These are phyloP conservation scores for Echites panduratus DNA, from an alignment of 257 asterid genomes.

Conservation along the genomic window DNA sequence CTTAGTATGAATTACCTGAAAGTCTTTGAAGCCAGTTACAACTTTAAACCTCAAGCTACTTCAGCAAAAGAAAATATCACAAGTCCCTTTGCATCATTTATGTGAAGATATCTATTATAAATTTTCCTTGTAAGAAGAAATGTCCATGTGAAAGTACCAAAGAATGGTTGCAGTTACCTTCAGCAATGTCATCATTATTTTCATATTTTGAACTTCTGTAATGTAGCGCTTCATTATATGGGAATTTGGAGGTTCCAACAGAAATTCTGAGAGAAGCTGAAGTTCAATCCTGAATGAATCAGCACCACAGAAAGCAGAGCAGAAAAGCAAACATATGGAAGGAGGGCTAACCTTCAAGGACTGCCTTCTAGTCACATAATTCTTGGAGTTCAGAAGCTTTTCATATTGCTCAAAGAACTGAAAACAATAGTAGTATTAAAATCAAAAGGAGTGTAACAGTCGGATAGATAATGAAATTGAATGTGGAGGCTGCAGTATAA, in stretches of 20 bases:
- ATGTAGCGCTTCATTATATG: conserved; percentile 88
- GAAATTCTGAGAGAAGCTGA: conserved; percentile 94
- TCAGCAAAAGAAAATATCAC: not conserved
- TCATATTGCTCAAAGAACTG: conserved; percentile 96
- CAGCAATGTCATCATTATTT: conserved; percentile 87
- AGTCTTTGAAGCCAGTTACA: not conserved
- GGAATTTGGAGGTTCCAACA: conserved; percentile 85
- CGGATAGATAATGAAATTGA: not conserved
- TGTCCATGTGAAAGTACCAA: conserved; percentile 16
- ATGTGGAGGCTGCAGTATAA: not conserved
- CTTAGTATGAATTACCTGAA: not conserved
- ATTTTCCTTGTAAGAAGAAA: not conserved
- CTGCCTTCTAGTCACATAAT: conserved; percentile 95
- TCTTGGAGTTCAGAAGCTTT: conserved; percentile 66
- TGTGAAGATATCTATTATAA: not conserved
- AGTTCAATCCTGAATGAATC: conserved; percentile 23
- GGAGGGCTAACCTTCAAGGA: conserved; percentile 78
- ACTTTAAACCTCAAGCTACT: not conserved
- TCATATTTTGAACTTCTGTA: conserved; percentile 75
- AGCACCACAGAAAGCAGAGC: conserved; percentile 26
- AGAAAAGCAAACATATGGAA: conserved; percentile 19
- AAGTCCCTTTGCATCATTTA: not conserved
- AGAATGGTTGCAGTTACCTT: conserved; percentile 47
- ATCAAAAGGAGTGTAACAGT: not conserved
- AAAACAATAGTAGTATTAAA: conserved; percentile 4